Evolutionary conservation across 1,284 basidiomycete species (phyloP), one percentile per base, ranked within the genome.

Genomic region (Marasmius fiardii): DNA sequence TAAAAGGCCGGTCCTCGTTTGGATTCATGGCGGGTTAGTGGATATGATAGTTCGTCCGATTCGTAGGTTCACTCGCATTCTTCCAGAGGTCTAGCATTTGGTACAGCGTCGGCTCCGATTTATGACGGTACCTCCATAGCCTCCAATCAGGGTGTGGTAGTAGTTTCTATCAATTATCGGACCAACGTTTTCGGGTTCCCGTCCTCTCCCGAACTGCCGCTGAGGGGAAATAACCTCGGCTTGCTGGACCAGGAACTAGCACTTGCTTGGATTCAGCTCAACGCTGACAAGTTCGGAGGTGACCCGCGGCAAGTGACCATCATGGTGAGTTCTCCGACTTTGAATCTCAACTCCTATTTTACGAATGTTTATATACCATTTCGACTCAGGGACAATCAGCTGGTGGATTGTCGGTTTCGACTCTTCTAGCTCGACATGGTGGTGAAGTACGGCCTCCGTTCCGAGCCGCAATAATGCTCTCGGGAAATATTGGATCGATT

Each of bases 171-270:
- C 45, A 64, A 65, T 53, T 65, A 65, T 37, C 59, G 64, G 1
- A 56, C 59, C n/a, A 61, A 61, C 41, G 54, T 63, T 24, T 62
- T 64, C 35, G 64, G 64, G 0, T 64, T 64, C 47, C 64, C 62
- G 5, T 52, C 51, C 0, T 53, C 56, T 10, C 60, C 58, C 18
- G 61, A 60, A 20, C 54, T 64, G n/a, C 60, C 61, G 18, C 41
- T 58, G 3, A 21, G 39, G 11, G 53, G 31, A 5, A 57, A 61
- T 31, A 64, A 64, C 47, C 45, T 63, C 1, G 63, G 63, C 1
- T 61, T 60, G 26, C 44, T 63, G 10, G 64, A 65, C 43, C 63
- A 64, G 56, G 61, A 61, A 41, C 50, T 61, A 5, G 64, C 62
- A 5, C 16, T 65, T 7, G 6, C 49, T 34, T 65, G 63, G 63